Base-by-base conservation (phyloP, 345 rosid species). In the Arabis hirsuta region DNA sequence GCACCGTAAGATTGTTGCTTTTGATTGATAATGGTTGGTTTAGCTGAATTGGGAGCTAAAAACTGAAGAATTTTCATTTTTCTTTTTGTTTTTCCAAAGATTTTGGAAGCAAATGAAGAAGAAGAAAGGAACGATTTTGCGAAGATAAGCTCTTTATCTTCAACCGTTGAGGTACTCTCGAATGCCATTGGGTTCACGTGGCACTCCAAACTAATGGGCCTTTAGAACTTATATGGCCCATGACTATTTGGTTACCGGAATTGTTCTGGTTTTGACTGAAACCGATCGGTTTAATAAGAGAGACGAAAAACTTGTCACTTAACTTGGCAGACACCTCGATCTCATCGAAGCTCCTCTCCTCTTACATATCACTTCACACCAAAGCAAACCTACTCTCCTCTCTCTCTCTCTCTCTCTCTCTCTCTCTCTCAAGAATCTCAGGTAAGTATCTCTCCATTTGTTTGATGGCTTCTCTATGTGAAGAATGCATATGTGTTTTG, bases 61-160 rank as follows among this genome's bases (percentile, higher is more conserved):
- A 67, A 72, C 31, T 76, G 87, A 34, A 86, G 84, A 73, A 69
- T 16, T 0, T 63, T 84, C 96, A 88, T 88, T 42, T 64, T 72
- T 31, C 5, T 11, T 8, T 7, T 5, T 16, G 16, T 16, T 16
- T 16, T 16, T n/a, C 20, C 41, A n/a, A 57, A 36, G 55, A 31
- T 26, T 50, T 31, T 38, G 43, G 4, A 70, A 70, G 59, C 26
- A 19, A 5, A 5, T 27, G 69, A 24, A 31, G 36, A 32, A 54
- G 69, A 24, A 31, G 36, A 32, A 54, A 41, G 50, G 4, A 38
- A 9, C 41, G 62, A 42, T 52, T 61, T 62, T 20, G 55, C 61
- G 48, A 26, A 73, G 78, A 73, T 73, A 73, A 73, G 72, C 61
- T 56, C 29, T 62, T 39, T 67, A 73, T 73, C 67, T 0, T 73